Percentiles rank a stretch among this genome's conserved stretches.
Evolutionary conservation across 495 filamentous ascomycete species (phyloP).

Genomic region (Lasiosphaeriaceae sp.): DNA sequence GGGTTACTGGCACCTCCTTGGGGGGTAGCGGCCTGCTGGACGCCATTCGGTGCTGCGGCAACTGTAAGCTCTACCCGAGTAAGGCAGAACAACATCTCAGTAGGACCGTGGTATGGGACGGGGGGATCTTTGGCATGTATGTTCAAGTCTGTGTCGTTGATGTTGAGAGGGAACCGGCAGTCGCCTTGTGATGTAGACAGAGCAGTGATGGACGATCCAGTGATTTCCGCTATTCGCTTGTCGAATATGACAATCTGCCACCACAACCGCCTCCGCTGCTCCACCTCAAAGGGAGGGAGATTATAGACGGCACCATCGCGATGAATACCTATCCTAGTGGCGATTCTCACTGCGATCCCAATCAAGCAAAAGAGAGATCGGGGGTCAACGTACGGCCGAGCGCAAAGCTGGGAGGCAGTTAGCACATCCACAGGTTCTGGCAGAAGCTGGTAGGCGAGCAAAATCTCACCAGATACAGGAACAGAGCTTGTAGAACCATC

Average conservation of each 20-base stretch:
- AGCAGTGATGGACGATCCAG: slow-evolving; percentile 61
- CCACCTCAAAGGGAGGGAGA: slow-evolving; percentile 64
- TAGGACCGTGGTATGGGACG: slow-evolving; percentile 37
- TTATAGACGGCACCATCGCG: slow-evolving; percentile 58
- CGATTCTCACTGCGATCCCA: slow-evolving; percentile 63
- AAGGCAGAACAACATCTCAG: slow-evolving; percentile 50
- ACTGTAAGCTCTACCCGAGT: slow-evolving; percentile 48
- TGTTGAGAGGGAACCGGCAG: slow-evolving; percentile 49
- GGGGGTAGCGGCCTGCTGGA: slow-evolving; percentile 8
- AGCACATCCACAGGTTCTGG: slow-evolving; percentile 2
- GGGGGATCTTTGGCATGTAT: slow-evolving; percentile 44
- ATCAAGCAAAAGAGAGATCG: slow-evolving; percentile 51
- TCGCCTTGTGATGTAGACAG: slow-evolving; percentile 43
- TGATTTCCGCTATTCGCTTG: slow-evolving; percentile 58
- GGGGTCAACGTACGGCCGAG: slow-evolving; percentile 46
- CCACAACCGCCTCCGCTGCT: slow-evolving; percentile 67
- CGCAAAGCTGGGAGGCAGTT: slow-evolving; percentile 33
- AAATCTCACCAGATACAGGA: slow-evolving; percentile 51
- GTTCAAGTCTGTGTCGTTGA: slow-evolving; percentile 54
- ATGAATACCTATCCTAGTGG: slow-evolving; percentile 64
- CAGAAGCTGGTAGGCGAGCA: background rate
- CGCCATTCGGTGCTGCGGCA: slow-evolving; percentile 36
- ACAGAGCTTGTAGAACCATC: slow-evolving; percentile 50
- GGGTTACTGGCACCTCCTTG: background rate
- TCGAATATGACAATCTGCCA: slow-evolving; percentile 68